Evolutionary conservation across 2,329 filamentous ascomycete species (phyloP).

Genomic region (Trichoderma asperellum): DNA sequence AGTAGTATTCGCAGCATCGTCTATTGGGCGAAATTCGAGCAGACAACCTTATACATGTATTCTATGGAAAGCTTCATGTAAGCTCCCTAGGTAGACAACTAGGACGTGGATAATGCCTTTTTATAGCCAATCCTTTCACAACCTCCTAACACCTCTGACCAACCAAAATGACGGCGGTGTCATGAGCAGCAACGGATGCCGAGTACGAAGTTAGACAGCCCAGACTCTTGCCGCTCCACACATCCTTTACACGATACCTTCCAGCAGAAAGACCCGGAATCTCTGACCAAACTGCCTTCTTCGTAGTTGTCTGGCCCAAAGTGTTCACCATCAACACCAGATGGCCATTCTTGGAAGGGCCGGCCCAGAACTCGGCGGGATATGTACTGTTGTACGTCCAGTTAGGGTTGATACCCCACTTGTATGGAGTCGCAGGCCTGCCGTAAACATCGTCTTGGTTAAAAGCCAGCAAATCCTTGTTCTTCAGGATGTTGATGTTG

Average conservation of each 20-base stretch:
- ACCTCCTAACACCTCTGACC: not conserved
- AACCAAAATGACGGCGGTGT: slow-evolving; percentile 40
- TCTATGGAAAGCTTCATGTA: not conserved
- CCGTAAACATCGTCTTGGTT: slow-evolving; percentile 52
- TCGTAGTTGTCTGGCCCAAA: slow-evolving; percentile 38
- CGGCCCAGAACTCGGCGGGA: slow-evolving; percentile 56
- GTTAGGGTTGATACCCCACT: slow-evolving; percentile 54
- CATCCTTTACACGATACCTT: slow-evolving; percentile 48
- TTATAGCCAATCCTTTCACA: not conserved
- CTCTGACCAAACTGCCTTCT: slow-evolving; percentile 47
- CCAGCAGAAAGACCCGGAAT: slow-evolving; percentile 46
- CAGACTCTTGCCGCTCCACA: slow-evolving; percentile 50
- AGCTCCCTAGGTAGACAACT: not conserved
- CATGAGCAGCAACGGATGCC: slow-evolving; percentile 41
- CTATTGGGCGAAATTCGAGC: not conserved
- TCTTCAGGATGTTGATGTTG: slow-evolving; percentile 49
- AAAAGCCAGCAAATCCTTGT: slow-evolving; percentile 46
- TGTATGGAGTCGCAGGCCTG: slow-evolving; percentile 49
- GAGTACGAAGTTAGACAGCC: slow-evolving; percentile 41
- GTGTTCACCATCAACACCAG: slow-evolving; percentile 55
- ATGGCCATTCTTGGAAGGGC: slow-evolving; percentile 47
- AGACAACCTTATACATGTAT: not conserved
- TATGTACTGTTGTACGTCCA: slow-evolving; percentile 53
- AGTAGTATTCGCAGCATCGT: not conserved
- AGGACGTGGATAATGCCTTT: not conserved